Evolutionary conservation across 495 filamentous ascomycete genomes (phyloP), one percentile per base, ranked within the genome.

Genomic region (Neurospora pannonica): DNA sequence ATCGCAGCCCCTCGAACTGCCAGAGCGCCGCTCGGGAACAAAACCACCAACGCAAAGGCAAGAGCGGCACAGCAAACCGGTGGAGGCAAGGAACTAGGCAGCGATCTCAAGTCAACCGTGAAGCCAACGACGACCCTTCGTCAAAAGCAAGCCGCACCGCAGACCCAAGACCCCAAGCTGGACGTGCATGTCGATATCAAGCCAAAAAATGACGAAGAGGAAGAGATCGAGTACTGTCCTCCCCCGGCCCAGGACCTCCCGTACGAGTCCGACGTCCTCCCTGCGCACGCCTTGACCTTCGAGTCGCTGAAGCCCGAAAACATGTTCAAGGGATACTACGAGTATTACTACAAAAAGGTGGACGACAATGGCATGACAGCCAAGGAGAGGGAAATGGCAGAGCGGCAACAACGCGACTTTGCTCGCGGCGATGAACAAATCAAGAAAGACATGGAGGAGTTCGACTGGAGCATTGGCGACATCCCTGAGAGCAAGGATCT

Each of bases 11-110:
- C 90, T 69, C 89, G 90, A 48, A 92, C 87, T 15, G 76, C 31
- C 69, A 90, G 94, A 75, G 94, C 96, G 46, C 91, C 93, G 5
- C 83, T 98, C 71, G 97, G 97, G 43, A 87, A 91, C 85, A 99
- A 99, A 83, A 98, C 95, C 0, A 98, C 96, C 60, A 99, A 99
- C 83, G 93, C 92, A 48, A 98, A 96, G 84, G 87, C 92, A 71
- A 92, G 87, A 78, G 87, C 87, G 5, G 87, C 90, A 43, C 89
- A 91, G 76, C 93, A 82, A 24, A 78, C 83, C 5, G 78, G 81
- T 1, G 85, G 82, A 21, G 85, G 78, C 54, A 87, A 86, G 74
- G 77, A 79, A 21, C 79, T 79, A 42, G 77, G 80, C 31, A 81
- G 80, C n/a, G 78, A 85, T 71, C 70, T 85, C 40, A 85, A 86